phyloP scores from a whole-genome alignment of 805 yeast species.

The Pichia deserticola region DNA sequence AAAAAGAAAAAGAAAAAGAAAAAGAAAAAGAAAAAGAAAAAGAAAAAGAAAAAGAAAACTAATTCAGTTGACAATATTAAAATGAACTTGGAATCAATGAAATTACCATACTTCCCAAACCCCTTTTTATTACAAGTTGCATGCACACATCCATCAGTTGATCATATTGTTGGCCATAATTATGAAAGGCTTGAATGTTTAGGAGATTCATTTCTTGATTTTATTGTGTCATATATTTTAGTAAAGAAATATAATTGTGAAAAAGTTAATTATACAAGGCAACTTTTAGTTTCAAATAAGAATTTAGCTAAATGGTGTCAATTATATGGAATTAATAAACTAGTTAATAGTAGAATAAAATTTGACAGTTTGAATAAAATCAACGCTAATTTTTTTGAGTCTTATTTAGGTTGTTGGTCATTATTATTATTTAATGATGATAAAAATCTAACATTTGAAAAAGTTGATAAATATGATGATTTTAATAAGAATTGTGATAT shows the following conservation, averaged over 20 bases:
- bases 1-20: no score
- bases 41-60: no score
- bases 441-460: background rate
- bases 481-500: no score
- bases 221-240: background rate
- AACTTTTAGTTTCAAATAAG: background rate
- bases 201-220: constrained; percentile 1
- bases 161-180: background rate
- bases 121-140: background rate
- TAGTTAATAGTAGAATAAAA: background rate
- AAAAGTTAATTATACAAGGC: background rate
- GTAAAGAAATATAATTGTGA: background rate
- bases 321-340: background rate
- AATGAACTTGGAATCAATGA: no score
- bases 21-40: no score
- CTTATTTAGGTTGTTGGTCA: background rate
- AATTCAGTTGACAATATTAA: no score
- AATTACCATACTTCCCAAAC: background rate
- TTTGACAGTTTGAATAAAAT: background rate
- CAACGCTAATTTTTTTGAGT: constrained; percentile 2
- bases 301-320: background rate
- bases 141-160: background rate
- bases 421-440: background rate
- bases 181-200: constrained; percentile 3
- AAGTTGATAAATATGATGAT: no score